Evolutionary conservation across 176 grass and related monocot species (phyloP), one percentile per base, ranked within the genome.

Genomic region (Juncus inflexus): DNA sequence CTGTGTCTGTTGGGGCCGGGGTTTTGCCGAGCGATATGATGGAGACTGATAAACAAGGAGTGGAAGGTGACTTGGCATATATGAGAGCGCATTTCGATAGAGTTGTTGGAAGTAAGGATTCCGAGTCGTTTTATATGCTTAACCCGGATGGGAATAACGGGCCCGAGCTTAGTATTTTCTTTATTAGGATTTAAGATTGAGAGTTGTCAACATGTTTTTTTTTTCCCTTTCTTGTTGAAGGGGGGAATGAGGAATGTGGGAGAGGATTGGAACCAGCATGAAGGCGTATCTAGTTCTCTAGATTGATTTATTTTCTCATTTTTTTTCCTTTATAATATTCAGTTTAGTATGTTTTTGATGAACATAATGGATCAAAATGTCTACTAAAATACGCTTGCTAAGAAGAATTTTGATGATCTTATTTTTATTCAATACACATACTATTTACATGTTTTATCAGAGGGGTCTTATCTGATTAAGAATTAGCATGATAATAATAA

Each of bases 131-230:
- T 12, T 96, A 91, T 69, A 91, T 96, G 92, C 82, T 86, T 11
- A 96, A 89, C 60, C 92, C 87, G 4, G 92, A 96, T 1, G 87
- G 92, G 10, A 91, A 81, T 78, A 86, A 73, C 7, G 87, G 92
- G 0, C 84, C 87, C 7, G 92, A 91, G 84, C 84, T 96, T 60
- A 91, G 87, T 73, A 91, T 96, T 76, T 96, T 96, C 82, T 91
- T 96, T 72, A 87, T 96, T 78, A 90, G 84, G 74, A 87, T 83
- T 52, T 96, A 83, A 87, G 16, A 5, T 47, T 52, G 65, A 36
- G 13, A 28, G 2, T 76, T 55, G 40, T 58, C 3, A 9, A 58
- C 10, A 8, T 12, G 42, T 50, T 52, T 52, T 75, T 35, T 63
- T 76, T n/a, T n/a, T n/a, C n/a, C n/a, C 62, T 75, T 66, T 47